phyloP scores from a whole-genome alignment of 208 protist genomes.

The Trypanosoma boissoni region DNA sequence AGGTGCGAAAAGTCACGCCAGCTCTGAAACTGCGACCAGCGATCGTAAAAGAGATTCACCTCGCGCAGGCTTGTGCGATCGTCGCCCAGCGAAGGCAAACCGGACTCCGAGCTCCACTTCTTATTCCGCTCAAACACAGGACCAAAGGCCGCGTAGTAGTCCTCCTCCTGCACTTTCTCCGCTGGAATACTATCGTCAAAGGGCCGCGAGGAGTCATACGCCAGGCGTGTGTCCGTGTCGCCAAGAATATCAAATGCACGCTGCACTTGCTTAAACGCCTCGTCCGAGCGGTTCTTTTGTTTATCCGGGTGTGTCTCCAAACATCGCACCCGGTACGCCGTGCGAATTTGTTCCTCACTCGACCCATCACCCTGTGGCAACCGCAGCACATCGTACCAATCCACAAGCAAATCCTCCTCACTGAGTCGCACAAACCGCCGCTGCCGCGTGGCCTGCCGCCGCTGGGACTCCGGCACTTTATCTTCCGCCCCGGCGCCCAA shows the following conservation, averaged over 20 bases:
- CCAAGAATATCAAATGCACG: constrained; percentile 94
- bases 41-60: constrained; percentile 94
- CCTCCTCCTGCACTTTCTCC: constrained; percentile 37
- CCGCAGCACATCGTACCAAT: constrained; percentile 88
- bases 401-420: constrained; percentile 69
- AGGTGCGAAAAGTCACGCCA: constrained; percentile 96
- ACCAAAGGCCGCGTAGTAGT: constrained; percentile 91
- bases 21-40: constrained; percentile 93
- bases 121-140: constrained; percentile 93
- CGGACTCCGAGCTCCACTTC: constrained; percentile 69
- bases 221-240: constrained; percentile 79
- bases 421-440: constrained; percentile 77
- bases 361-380: constrained; percentile 55
- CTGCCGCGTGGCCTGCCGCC: constrained; percentile 44
- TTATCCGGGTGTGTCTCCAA: constrained; percentile 97
- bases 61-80: constrained; percentile 60
- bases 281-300: constrained; percentile 78
- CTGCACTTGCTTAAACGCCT: constrained; percentile 93
- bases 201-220: constrained; percentile 93
- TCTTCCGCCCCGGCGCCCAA: constrained; percentile 27
- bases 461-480: constrained; percentile 13
- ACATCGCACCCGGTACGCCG: constrained; percentile 90
- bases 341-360: constrained; percentile 68
- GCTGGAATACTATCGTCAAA: constrained; percentile 94
- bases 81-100: constrained; percentile 75